Percentiles rank a stretch among this genome's conserved stretches.
phyloP scores from a whole-genome alignment of 1,139 yeast genomes.

The Pichia sp. region DNA sequence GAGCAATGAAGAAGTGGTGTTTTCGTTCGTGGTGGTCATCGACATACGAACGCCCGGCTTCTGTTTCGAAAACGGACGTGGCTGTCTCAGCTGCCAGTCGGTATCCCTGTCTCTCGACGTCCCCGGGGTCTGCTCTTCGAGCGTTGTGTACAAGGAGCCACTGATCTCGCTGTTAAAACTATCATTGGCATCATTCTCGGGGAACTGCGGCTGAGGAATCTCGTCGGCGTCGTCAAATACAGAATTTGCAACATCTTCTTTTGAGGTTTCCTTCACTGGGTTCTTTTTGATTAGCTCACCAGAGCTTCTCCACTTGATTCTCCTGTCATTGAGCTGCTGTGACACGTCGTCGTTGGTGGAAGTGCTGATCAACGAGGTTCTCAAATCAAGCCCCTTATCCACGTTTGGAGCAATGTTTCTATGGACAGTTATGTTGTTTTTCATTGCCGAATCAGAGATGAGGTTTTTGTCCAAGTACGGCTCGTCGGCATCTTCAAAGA shows the following conservation, averaged over 20 bases:
- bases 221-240: slow-evolving; percentile 32
- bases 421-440: slow-evolving; percentile 24
- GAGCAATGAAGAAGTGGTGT: neutral
- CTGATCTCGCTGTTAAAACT: slow-evolving; percentile 11
- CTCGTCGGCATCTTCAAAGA: slow-evolving; percentile 31
- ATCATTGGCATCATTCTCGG: neutral
- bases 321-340: slow-evolving; percentile 21
- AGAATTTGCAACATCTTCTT: slow-evolving; percentile 15
- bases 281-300: neutral
- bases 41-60: slow-evolving; percentile 8
- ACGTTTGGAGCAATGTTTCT: slow-evolving; percentile 28
- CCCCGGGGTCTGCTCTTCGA: slow-evolving; percentile 9
- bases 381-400: slow-evolving; percentile 21
- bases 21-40: slow-evolving; percentile 11
- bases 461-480: slow-evolving; percentile 11
- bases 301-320: slow-evolving; percentile 17
- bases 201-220: slow-evolving; percentile 6
- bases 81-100: neutral
- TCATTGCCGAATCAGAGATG: slow-evolving; percentile 10
- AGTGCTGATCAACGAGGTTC: slow-evolving; percentile 29
- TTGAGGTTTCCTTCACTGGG: slow-evolving; percentile 23
- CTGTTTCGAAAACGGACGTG: slow-evolving; percentile 2
- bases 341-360: slow-evolving; percentile 25
- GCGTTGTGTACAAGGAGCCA: slow-evolving; percentile 14
- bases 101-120: neutral